Base-by-base conservation (phyloP, 768 basidiomycete species). In the Lactarius deliciosus region DNA sequence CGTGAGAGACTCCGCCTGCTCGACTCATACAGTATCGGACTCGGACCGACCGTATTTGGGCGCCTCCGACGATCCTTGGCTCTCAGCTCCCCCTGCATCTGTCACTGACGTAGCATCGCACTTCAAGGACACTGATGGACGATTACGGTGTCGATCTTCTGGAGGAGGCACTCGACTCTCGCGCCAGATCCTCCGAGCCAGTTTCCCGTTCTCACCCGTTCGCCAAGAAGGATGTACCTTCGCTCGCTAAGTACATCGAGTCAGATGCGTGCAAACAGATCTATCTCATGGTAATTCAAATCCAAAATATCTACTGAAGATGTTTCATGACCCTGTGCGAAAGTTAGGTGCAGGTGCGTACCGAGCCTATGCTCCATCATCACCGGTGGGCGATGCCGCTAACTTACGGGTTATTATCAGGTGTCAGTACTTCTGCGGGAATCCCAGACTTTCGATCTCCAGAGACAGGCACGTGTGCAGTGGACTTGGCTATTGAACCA, bases 361-460 rank as follows among this genome's bases (percentile, higher is more conserved):
- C 7, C 13, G 18, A 22, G n/a, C 34, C 13, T 32, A 25, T 40
- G 28, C 28, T 22, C 36, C 36, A 18, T 58, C 34, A 36, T 11
- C 36, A 13, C 10, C 41, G 25, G 32, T 9, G 16, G n/a, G 61
- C 13, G 57, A 60, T 36, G 36, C n/a, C 13, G 10, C 56, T 11
- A 7, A 7, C 40, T 47, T 22, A 28, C 62, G 6, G 4, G 13
- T 9, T 1, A 18, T 41, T 25, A 16, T 53, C 68, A 88, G 90
- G 91, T 20, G 82, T 92, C 57, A 90, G 88, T 68, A 92, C 91
- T 7, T 82, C 88, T 34, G 91, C 91, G 62, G 91, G 91, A 7
- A 94, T 93, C 32, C 94, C 94, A 15, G 94, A 97, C 76, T 97
- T 96, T 75, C 80, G 95, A 68, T 91, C 90, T 11, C 91, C 92